These are phyloP conservation scores for Kingdonia uniflora DNA, from an alignment of 164 flowering plant species.

Conservation along the genomic window DNA sequence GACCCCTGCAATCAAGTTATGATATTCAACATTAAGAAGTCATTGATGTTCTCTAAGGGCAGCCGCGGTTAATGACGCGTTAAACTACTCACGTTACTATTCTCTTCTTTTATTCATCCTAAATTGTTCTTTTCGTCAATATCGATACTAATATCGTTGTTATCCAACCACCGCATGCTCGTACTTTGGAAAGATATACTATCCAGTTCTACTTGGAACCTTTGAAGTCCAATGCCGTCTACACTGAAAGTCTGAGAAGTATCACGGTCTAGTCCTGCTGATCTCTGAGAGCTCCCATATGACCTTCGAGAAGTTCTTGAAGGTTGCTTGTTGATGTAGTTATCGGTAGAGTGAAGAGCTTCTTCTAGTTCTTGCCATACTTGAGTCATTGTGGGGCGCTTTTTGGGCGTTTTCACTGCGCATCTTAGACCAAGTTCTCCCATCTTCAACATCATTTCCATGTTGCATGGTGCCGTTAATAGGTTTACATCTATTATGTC, in stretches of 20 bases:
- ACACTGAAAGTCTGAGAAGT: slow-evolving; percentile 37
- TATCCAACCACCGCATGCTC: slow-evolving; percentile 42
- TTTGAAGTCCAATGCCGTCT: slow-evolving; percentile 40
- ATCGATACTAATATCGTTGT: slow-evolving; percentile 29
- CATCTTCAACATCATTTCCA: slow-evolving; percentile 60
- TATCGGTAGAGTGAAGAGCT: slow-evolving; percentile 25
- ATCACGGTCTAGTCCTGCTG: slow-evolving; percentile 10
- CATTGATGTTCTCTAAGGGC: too few species aligned
- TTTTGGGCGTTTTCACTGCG: slow-evolving; percentile 35
- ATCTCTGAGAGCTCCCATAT: slow-evolving; percentile 5
- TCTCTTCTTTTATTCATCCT: slow-evolving; percentile 20
- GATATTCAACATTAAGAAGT: too few species aligned
- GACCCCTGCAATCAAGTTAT: too few species aligned
- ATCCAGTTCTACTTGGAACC: slow-evolving; percentile 54
- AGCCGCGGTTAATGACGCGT: background rate
- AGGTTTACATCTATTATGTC: slow-evolving; percentile 56
- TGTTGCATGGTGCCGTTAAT: slow-evolving; percentile 44
- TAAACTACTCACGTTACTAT: background rate
- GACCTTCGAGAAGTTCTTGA: slow-evolving; percentile 9
- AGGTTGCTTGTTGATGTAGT: slow-evolving; percentile 11
- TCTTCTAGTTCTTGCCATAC: slow-evolving; percentile 51
- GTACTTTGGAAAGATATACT: slow-evolving; percentile 35
- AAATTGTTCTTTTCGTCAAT: slow-evolving; percentile 14
- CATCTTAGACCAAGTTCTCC: slow-evolving; percentile 50
- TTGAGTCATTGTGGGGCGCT: slow-evolving; percentile 59